phyloP scores from a whole-genome alignment of 1,139 yeast genomes.

The Casaregolazyma suthepensis region DNA sequence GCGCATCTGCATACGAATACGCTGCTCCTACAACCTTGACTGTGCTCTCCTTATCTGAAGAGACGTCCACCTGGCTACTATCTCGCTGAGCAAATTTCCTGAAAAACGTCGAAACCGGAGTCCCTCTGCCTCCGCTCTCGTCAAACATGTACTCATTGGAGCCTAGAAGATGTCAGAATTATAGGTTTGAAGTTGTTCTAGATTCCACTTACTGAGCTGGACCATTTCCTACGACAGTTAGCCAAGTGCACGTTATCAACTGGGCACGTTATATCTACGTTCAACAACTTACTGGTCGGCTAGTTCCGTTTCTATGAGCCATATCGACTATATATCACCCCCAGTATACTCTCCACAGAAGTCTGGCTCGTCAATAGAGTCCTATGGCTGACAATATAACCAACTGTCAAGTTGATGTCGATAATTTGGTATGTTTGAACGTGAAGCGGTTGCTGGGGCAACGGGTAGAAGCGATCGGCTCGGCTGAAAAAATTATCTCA shows the following conservation, averaged over 20 bases:
- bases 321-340: not conserved
- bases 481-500: not conserved
- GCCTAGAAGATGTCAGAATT: constrained; percentile 19
- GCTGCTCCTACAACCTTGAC: constrained; percentile 38
- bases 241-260: not conserved
- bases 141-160: constrained; percentile 60
- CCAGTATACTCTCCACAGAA: not conserved
- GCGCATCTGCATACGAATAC: constrained; percentile 36
- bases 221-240: constrained; percentile 20
- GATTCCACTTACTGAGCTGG: constrained; percentile 13
- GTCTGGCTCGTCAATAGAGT: not conserved
- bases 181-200: no score
- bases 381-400: not conserved
- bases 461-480: not conserved
- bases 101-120: constrained; percentile 53
- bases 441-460: not conserved
- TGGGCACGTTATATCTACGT: no score
- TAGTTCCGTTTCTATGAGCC: constrained; percentile 7
- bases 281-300: constrained; percentile 6
- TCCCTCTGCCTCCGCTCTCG: constrained; percentile 63
- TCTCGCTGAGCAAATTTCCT: constrained; percentile 40
- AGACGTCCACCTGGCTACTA: not conserved
- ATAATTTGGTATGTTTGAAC: not conserved
- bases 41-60: constrained; percentile 2
- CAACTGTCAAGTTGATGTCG: not conserved